A percentile compares a stretch with the other conserved stretches of the same genome.
Conservation (phyloP, 1,284 basidiomycete genomes). For the Tilletia indica region DNA sequence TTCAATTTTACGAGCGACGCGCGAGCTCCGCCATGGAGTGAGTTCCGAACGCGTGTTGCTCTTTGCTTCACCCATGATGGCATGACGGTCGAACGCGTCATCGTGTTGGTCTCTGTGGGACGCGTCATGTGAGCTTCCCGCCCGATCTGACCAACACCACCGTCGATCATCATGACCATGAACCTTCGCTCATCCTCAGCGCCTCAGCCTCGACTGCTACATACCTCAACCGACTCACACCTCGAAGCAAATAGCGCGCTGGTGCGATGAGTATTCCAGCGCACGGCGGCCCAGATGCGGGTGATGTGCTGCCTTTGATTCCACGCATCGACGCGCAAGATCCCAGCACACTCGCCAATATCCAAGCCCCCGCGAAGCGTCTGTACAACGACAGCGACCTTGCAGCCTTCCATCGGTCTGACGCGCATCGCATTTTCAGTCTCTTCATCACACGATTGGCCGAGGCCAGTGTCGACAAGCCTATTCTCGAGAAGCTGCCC, state of each 20-base stretch:
- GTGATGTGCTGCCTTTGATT: conserved; percentile 28
- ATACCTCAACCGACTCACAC: too few relatives aligned
- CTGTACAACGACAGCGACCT: conserved; percentile 54
- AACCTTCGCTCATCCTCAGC: background rate
- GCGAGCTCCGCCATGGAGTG: too few relatives aligned
- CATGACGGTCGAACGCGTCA: too few relatives aligned
- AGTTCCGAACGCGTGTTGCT: too few relatives aligned
- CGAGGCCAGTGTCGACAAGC: conserved; percentile 47
- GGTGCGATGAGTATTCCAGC: conserved; percentile 17
- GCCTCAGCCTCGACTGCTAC: background rate
- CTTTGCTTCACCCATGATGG: background rate
- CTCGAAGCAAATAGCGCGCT: too few relatives aligned
- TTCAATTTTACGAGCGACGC: too few relatives aligned
- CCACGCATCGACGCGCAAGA: conserved; percentile 26
- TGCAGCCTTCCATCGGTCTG: conserved; percentile 42
- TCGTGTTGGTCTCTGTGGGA: background rate
- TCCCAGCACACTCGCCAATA: conserved; percentile 22
- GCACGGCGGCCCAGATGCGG: conserved; percentile 15
- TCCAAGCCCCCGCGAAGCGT: conserved; percentile 33
- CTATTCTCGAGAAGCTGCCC: conserved; percentile 25
- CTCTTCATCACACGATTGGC: conserved; percentile 51
- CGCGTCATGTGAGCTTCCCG: background rate
- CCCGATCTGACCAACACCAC: conserved; percentile 1
- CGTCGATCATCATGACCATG: background rate
- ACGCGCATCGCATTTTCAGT: conserved; percentile 42